These are phyloP conservation scores for Kalaharituber pfeilii DNA, from an alignment of 2,329 filamentous ascomycete genomes.

Conservation along the genomic window DNA sequence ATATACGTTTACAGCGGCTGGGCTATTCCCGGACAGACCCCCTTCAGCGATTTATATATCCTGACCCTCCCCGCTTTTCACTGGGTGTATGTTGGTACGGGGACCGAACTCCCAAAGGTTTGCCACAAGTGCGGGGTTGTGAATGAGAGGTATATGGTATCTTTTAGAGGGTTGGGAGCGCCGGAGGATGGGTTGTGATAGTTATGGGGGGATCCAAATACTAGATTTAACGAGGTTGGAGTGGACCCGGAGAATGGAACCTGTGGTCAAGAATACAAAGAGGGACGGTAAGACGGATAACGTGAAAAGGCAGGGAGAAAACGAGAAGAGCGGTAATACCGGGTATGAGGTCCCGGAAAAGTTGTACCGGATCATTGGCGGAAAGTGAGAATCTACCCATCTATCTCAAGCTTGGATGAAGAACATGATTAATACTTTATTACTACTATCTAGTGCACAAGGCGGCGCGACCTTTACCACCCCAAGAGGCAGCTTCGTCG, in stretches of 20 bases:
- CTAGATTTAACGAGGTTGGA: neutral
- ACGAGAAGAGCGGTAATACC: neutral
- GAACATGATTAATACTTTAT: neutral
- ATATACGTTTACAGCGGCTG: conserved; percentile 61
- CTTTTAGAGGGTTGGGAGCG: neutral
- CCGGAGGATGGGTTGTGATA: neutral
- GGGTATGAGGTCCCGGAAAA: conserved; percentile 39
- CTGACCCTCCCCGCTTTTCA: neutral
- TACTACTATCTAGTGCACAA: neutral
- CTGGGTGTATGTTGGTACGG: neutral
- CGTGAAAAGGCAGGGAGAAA: no score
- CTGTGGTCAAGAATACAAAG: no score
- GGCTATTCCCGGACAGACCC: conserved; percentile 34
- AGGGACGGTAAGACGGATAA: no score
- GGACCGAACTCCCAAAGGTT: neutral
- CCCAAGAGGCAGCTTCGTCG: conserved; percentile 2
- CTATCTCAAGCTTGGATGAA: neutral
- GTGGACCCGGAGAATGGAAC: neutral
- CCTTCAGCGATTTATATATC: neutral
- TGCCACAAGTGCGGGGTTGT: neutral
- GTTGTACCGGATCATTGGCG: conserved; percentile 50
- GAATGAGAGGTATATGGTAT: neutral
- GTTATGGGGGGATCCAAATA: neutral
- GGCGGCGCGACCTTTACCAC: conserved; percentile 1
- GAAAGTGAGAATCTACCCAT: conserved; percentile 24